These are phyloP conservation scores for Pterocarpus macrocarpus DNA, from an alignment of 306 rosid genomes.

Conservation along the genomic window DNA sequence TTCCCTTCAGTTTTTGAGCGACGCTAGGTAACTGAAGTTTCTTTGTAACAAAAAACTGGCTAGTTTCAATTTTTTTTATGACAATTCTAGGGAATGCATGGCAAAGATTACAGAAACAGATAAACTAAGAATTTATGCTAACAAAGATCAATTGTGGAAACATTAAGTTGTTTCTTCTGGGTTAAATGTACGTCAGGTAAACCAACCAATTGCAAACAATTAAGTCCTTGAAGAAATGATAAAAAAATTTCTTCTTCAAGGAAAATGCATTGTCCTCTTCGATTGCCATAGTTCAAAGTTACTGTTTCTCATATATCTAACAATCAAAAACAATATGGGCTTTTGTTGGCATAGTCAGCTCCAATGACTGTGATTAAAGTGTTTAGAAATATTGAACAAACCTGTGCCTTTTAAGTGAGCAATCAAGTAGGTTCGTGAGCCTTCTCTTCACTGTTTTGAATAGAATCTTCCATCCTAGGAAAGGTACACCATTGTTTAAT, in stretches of 20 bases:
- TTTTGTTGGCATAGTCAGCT: slow-evolving; percentile 17
- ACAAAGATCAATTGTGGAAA: slow-evolving; percentile 16
- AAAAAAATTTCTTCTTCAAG: background rate
- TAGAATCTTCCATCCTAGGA: slow-evolving; percentile 61
- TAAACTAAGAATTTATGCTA: slow-evolving; percentile 6
- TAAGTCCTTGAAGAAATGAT: slow-evolving; percentile 1
- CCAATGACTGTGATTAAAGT: slow-evolving; percentile 27
- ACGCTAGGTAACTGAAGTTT: slow-evolving; percentile 22
- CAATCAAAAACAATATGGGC: background rate
- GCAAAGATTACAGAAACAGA: slow-evolving; percentile 19
- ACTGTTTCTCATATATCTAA: slow-evolving; percentile 22
- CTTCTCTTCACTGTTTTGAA: slow-evolving; percentile 51
- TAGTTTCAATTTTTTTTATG: background rate
- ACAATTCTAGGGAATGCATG: background rate
- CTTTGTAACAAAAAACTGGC: slow-evolving; percentile 6
- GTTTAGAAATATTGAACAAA: slow-evolving; percentile 33
- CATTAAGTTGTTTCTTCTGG: slow-evolving; percentile 16
- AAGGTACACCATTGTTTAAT: slow-evolving; percentile 26
- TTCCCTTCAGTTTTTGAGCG: background rate
- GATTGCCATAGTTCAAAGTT: slow-evolving; percentile 29
- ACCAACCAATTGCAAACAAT: slow-evolving; percentile 30
- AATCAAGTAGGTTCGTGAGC: slow-evolving; percentile 49
- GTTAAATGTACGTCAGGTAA: slow-evolving; percentile 5
- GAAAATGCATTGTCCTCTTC: slow-evolving; percentile 25
- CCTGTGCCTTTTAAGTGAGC: slow-evolving; percentile 55